Evolutionary conservation across 805 yeast species (phyloP), one percentile per base, ranked within the genome.

Genomic region (Monosporozyma solicola): DNA sequence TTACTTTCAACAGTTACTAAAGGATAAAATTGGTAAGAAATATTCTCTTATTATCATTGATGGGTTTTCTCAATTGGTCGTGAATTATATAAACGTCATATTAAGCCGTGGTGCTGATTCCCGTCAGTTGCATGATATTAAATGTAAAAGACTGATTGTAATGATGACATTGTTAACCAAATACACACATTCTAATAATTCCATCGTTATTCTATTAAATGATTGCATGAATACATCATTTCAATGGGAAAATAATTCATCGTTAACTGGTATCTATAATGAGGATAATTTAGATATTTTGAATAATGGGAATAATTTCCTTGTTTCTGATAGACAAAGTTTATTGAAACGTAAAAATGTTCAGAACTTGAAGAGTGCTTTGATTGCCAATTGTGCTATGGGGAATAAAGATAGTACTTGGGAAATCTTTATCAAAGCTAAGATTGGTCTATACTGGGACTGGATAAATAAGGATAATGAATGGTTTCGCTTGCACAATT

Each of bases 171-270:
- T 56, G 15, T 59, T 67, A 56, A 65, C 70, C 16, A 64, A 62
- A 51, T 65, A 62, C 50, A 56, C 63, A 1, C 61, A 61, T 51
- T 37, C 54, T 2, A 52, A 58, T 31, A 58, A 59, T 29, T 50
- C 62, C 5, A 57, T 61, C 2, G 49, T 66, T n/a, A 39, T 67
- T 24, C 51, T 68, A 22, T 53, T 68, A 33, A 55, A 66, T 49
- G 64, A 67, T 48, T 62, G 67, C 45, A 66, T 67, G 68, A 67
- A 67, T 52, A 67, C 71, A 3, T 54, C 68, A 5, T 64, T 53
- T 52, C 61, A 57, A 37, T 22, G 39, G 13, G 57, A 54, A 37
- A n/a, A 45, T 5, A 46, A 41, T 20, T 29, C 16, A 5, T 39
- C 25, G 7, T 3, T 39, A 39, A 39, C 15, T 20, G 47, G 37